These are phyloP conservation scores for Fraxinus quadrangulata DNA, from an alignment of 257 asterid genomes.

Conservation along the genomic window DNA sequence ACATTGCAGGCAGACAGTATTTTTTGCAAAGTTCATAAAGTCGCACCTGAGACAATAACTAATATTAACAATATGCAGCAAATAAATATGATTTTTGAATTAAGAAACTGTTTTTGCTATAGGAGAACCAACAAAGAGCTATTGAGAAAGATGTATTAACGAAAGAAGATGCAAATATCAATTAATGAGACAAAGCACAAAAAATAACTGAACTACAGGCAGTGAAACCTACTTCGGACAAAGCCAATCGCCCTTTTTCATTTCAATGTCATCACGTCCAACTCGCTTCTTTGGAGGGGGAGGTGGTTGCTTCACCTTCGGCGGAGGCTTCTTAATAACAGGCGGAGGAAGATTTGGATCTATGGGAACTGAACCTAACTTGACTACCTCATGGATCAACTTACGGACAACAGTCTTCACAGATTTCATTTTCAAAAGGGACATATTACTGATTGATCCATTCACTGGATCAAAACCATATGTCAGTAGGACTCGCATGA, in stretches of 20 bases:
- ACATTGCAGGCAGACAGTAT: conserved; percentile 84
- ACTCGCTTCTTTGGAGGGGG: conserved; percentile 84
- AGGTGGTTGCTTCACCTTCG: conserved; percentile 93
- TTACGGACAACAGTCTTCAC: conserved; percentile 77
- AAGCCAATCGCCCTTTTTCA: conserved; percentile 99
- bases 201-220: conserved; percentile 21
- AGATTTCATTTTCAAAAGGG: conserved; percentile 68
- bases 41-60: conserved; percentile 67
- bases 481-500: conserved; percentile 78
- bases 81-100: neutral
- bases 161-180: conserved; percentile 1
- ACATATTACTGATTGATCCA: conserved; percentile 63
- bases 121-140: neutral
- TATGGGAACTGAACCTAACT: conserved; percentile 90
- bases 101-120: neutral
- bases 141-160: conserved; percentile 1
- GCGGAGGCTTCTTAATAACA: conserved; percentile 74
- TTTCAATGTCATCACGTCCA: conserved; percentile 88
- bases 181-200: conserved; percentile 16
- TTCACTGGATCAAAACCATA: conserved; percentile 78
- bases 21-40: conserved; percentile 95
- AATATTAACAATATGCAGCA: conserved; percentile 20
- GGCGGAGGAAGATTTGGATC: conserved; percentile 97
- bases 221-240: conserved; percentile 72
- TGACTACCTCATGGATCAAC: conserved; percentile 84